Percentiles rank a stretch among this genome's conserved stretches.
phyloP scores from a whole-genome alignment of 352 stramenopile species.

The Phytophthora multivora region DNA sequence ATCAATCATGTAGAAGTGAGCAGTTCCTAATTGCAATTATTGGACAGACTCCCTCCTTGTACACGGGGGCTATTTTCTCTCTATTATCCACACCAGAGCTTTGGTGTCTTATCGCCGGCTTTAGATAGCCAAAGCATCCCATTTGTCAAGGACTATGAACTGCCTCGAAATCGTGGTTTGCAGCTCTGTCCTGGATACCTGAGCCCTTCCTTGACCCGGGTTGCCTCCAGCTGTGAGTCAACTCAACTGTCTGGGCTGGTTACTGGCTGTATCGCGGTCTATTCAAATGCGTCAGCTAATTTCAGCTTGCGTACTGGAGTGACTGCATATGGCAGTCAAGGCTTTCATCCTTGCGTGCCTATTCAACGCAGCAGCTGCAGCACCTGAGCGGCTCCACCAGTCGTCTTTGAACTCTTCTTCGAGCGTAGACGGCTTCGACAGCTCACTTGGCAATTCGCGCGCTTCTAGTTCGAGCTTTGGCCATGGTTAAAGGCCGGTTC shows the following conservation, averaged over 20 bases:
- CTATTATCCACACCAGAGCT: neutral
- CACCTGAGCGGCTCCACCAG: slow-evolving; percentile 8
- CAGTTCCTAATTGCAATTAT: no score
- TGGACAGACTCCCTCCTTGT: no score
- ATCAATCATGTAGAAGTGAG: no score
- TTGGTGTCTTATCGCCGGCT: slow-evolving; percentile 4
- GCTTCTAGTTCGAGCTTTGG: neutral
- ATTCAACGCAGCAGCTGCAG: slow-evolving; percentile 24
- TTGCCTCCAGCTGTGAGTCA: slow-evolving; percentile 2
- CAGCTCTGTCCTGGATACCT: neutral
- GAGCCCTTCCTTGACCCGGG: slow-evolving; percentile 1
- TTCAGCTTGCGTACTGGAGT: neutral
- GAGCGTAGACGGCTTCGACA: neutral
- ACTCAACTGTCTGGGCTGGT: neutral
- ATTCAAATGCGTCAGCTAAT: neutral
- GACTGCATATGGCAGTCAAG: neutral
- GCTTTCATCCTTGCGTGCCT: slow-evolving; percentile 10
- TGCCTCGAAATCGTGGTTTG: neutral
- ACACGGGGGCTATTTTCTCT: no score
- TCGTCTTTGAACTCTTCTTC: neutral
- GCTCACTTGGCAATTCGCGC: slow-evolving; percentile 17
- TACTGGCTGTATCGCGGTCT: neutral
- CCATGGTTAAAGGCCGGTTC: slow-evolving; percentile 34
- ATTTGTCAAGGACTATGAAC: neutral
- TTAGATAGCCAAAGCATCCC: neutral